Evolutionary conservation across 2,329 filamentous ascomycete species (phyloP), one percentile per base, ranked within the genome.

Genomic region (Pleomassaria siparia): DNA sequence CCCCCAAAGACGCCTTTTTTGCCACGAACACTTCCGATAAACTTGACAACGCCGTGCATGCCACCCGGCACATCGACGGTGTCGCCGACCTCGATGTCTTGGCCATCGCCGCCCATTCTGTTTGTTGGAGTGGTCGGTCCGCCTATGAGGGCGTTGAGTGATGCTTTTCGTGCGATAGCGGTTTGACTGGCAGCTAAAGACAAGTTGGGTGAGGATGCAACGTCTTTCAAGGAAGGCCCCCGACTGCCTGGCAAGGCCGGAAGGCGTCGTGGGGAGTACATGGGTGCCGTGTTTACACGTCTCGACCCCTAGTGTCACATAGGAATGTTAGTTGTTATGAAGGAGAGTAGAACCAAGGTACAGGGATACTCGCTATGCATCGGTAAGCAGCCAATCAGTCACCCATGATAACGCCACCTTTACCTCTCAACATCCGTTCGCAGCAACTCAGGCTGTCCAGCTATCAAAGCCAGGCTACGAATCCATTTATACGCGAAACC

Each of bases 1-100:
- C 94, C 94, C 25, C 89, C 91, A 76, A 99, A 99, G 16, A 83
- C 82, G 42, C 94, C 94, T 59, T 88, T 90, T 76, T 96, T 96
- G 54, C 91, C 91, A 59, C 85, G 83, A 32, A 99, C 92, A 30
- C 79, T 78, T 36, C 94, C 94, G 52, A 97, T 78, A 67, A 96
- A 99, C 67, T 88, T 92, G 57, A 97, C 86, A 2, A 84, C 87
- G 40, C 94, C 94, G 57, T 87, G 78, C 91, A 99, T 96, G 69
- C 87, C 89, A 33, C 94, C 94, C 1, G 92, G 91, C 39, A 96
- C 92, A 59, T 96, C 91, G 53, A 96, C 92, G 26, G 79, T 71
- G 67, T 96, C 92, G 56, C 92, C 92, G 32, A 94, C 79, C 54
- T 84, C 80, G 51, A 95, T 75, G 35, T 83, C 79, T 20, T 67